Evolutionary conservation across 2,329 filamentous ascomycete genomes (phyloP), one percentile per base, ranked within the genome.

Genomic region (Venturia aucupariae): DNA sequence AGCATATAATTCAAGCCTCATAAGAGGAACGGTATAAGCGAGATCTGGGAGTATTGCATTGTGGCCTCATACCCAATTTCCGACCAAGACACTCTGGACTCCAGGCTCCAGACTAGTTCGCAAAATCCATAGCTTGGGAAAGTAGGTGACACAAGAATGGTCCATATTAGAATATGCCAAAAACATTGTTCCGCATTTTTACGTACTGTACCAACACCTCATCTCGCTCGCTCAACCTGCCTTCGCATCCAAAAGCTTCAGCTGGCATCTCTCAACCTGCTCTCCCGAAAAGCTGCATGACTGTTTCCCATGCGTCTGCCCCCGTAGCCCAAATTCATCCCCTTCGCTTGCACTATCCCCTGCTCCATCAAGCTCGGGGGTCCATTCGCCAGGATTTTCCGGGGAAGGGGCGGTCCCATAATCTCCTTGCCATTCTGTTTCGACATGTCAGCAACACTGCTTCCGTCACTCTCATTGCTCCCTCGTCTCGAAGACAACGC

Each of bases 261-360:
- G 13, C 59, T 44, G 0, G 22, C 59, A 60, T 60, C 59, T 32
- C 59, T 60, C 35, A 60, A 32, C 15, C 35, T 42, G n/a, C 59
- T 41, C n/a, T 60, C 59, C 32, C 59, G 27, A 57, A 57, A 57
- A 19, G 51, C 51, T 19, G 51, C 51, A 35, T 57, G 51, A 10
- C 46, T 51, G 6, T 57, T 57, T 11, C 27, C 51, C 27, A 32
- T 2, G 19, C 13, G 32, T 24, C 17, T 57, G 3, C 27, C 51
- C 5, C 51, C 27, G 15, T 57, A 57, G 1, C 51, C 51, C 22
- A 30, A 35, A n/a, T 35, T 57, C 22, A 51, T 27, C 3, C 46
- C 46, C 46, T 57, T 57, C 27, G 8, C 27, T 15, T 57, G 35
- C 15, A 19, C 30, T 1, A n/a, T 38, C 30, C 13, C 51, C 8